phyloP scores from a whole-genome alignment of 2,329 filamentous ascomycete species.

The Bipolaris cookei region DNA sequence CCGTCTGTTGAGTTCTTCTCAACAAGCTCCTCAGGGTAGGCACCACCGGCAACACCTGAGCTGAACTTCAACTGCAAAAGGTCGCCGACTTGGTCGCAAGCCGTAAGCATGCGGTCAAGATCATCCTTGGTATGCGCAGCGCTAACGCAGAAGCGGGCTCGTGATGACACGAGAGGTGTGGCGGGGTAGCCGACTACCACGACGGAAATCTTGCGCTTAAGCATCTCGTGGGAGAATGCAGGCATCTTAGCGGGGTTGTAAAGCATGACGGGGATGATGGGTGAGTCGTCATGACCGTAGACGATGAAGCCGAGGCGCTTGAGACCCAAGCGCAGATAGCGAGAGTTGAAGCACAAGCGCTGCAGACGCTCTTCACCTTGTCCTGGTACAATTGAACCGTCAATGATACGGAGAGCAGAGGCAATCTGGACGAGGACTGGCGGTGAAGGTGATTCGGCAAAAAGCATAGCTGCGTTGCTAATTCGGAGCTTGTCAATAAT shows the following conservation, averaged over 20 bases:
- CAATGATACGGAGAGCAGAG: constrained; percentile 84
- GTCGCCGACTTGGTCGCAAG: constrained; percentile 92
- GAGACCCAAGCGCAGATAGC: constrained; percentile 94
- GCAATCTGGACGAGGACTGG: constrained; percentile 91
- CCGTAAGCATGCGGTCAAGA: constrained; percentile 83
- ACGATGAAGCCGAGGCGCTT: constrained; percentile 97
- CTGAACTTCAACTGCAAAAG: constrained; percentile 95
- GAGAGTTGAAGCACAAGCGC: constrained; percentile 95
- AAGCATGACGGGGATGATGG: constrained; percentile 90
- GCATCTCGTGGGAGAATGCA: constrained; percentile 98
- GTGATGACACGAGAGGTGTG: constrained; percentile 91
- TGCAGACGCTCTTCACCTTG: constrained; percentile 96
- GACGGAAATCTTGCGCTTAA: constrained; percentile 95
- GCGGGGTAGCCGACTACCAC: constrained; percentile 97
- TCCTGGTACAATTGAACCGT: constrained; percentile 82
- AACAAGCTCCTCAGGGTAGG: constrained; percentile 76
- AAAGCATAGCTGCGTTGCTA: constrained; percentile 84
- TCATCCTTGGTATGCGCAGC: constrained; percentile 98
- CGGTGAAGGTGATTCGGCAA: constrained; percentile 86
- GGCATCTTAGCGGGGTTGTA: constrained; percentile 99
- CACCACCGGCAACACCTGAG: constrained; percentile 90
- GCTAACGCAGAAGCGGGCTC: constrained; percentile 94
- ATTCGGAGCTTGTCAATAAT: constrained; percentile 91
- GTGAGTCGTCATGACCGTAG: constrained; percentile 96
- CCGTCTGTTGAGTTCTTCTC: constrained; percentile 60